Percentiles rank a stretch among this genome's conserved stretches.
phyloP scores from a whole-genome alignment of 1,284 basidiomycete genomes.

The Apiotrichum sp. region DNA sequence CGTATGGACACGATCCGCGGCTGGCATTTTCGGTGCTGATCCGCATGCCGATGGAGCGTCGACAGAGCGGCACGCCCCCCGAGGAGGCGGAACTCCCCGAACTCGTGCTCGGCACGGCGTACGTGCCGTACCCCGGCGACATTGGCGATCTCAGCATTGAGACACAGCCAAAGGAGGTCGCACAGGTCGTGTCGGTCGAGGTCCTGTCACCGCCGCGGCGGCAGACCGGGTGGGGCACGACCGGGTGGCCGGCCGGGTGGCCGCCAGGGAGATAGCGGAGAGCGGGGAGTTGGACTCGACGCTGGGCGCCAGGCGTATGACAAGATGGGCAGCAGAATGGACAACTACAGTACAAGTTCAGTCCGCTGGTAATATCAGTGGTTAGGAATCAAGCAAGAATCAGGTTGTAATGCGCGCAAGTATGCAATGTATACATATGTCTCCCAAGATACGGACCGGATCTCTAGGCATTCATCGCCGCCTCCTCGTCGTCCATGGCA shows the following conservation, averaged over 20 bases:
- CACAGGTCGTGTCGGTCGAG: conserved; percentile 1
- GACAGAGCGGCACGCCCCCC: neutral
- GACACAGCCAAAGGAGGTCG: neutral
- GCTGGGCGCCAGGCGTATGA: too few species aligned
- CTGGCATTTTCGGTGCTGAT: conserved; percentile 11
- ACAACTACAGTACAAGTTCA: too few species aligned
- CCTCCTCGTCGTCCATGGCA: conserved; percentile 15
- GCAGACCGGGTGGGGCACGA: too few species aligned
- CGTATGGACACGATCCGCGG: neutral
- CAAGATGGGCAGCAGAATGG: too few species aligned
- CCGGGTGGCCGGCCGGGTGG: too few species aligned
- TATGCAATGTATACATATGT: neutral
- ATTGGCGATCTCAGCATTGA: neutral
- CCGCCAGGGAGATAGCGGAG: too few species aligned
- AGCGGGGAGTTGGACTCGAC: too few species aligned
- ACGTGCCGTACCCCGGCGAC: neutral
- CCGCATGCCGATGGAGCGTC: conserved; percentile 3
- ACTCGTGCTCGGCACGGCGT: conserved; percentile 13
- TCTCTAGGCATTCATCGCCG: conserved; percentile 11
- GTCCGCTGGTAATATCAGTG: too few species aligned
- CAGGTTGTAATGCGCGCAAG: too few species aligned
- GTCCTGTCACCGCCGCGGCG: neutral
- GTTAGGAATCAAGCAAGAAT: too few species aligned
- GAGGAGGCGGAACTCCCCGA: conserved; percentile 7
- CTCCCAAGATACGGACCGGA: neutral